A percentile compares a stretch with the other conserved stretches of the same genome.
phyloP scores from a whole-genome alignment of 2,329 filamentous ascomycete species.

The Alternaria novae-zelandiae region DNA sequence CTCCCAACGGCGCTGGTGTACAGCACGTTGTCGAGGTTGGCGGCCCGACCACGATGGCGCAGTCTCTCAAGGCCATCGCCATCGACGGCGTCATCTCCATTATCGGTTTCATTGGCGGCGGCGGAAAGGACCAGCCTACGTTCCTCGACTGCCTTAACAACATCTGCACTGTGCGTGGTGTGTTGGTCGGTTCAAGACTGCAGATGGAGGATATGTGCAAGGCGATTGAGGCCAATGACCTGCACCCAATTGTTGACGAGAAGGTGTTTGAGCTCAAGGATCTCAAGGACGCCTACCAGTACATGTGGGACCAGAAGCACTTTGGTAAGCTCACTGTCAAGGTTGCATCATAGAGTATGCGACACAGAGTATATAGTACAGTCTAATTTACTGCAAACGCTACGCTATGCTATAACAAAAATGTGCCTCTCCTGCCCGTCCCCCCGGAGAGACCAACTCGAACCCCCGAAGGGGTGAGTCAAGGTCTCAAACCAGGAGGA shows the following conservation, averaged over 20 bases:
- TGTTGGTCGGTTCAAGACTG: constrained; percentile 62
- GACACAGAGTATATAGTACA: neutral
- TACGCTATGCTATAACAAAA: neutral
- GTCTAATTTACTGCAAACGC: neutral
- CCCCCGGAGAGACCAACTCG: neutral
- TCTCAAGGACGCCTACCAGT: constrained; percentile 58
- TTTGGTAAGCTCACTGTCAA: constrained; percentile 47
- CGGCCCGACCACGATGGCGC: constrained; percentile 64
- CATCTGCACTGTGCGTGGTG: constrained; percentile 62
- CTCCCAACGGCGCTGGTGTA: constrained; percentile 61
- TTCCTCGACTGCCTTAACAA: constrained; percentile 59
- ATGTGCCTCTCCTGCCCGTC: neutral
- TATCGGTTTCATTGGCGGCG: constrained; percentile 64
- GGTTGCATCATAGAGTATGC: constrained; percentile 26
- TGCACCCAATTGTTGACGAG: constrained; percentile 65
- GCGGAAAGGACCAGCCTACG: constrained; percentile 56
- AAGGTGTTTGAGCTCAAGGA: constrained; percentile 62
- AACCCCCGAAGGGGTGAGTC: neutral
- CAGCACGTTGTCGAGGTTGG: constrained; percentile 72
- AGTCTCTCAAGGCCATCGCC: constrained; percentile 59
- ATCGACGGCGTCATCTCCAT: constrained; percentile 61
- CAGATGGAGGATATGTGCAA: constrained; percentile 66
- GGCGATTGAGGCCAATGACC: constrained; percentile 64
- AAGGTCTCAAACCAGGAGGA: neutral
- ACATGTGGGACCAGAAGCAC: constrained; percentile 57